Base-by-base conservation (phyloP, 2,329 filamentous ascomycete genomes). In the Pseudogymnoascus sp. region DNA sequence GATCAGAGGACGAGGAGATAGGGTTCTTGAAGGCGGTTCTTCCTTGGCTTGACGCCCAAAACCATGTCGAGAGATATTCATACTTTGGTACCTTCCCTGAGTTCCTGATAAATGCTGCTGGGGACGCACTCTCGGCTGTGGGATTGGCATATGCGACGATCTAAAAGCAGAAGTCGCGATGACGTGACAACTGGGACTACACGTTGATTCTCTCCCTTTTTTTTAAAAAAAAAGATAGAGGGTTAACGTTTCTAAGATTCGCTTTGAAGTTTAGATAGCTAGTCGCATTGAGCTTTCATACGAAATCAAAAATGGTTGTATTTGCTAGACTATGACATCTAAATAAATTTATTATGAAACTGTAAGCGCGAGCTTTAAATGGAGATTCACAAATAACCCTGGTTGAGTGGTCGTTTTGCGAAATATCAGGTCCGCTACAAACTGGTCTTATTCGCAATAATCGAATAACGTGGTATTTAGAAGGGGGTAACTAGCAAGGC, bases 11-110 rank as follows among this genome's bases (percentile, higher is more conserved):
- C 45, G 67, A 71, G 42, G 66, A 76, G 64, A 69, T 67, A 42
- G 63, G 61, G 4, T 80, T 79, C 69, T 68, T 80, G 23, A 39
- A 73, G 62, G 65, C 67, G 4, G 77, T 78, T 33, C 72, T 79
- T 69, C 72, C 73, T 0, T 79, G 74, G 72, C 72, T 80, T 65
- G 77, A 79, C 66, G 67, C 68, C 33, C 73, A 75, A 62, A 62
- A 64, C 36, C 74, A 70, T 30, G 71, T 80, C 14, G 72, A 72
- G 61, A 71, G 76, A 6, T 79, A 79, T 67, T 64, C 73, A 2
- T 75, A 74, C 66, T 74, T 74, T 64, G 66, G 66, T 2, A 69
- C 69, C 36, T 66, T 67, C 19, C 69, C 73, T 12, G 71, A 71
- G 14, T 66, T 70, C 23, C 67, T 77, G 14, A 62, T 75, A 28